Evolutionary conservation across 2,329 filamentous ascomycete genomes (phyloP), one percentile per base, ranked within the genome.

Genomic region (Didymella glomerata): DNA sequence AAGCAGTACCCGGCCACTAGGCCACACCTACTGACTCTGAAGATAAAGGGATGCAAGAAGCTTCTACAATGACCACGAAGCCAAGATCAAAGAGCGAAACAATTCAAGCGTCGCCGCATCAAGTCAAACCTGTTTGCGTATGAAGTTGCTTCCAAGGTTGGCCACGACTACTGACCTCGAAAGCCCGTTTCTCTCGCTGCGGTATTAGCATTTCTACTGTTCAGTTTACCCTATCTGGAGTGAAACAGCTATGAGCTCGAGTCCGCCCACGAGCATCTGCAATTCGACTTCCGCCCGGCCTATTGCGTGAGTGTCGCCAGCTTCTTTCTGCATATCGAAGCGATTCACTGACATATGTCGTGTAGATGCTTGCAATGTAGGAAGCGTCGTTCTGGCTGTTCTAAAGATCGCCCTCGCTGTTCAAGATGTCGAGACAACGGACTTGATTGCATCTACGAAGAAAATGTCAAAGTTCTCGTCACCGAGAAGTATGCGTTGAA

Each of bases 361-460:
- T 24, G n/a, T 46, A 53, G 50, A 28, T 53, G 50, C 30, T 38
- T 47, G 24, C 50, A 41, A 40, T 53, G 50, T 30, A 53, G 50
- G 34, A 41, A 47, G n/a, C 50, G 50, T 24, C 41, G 42, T 22
- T 53, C 50, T 40, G 42, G 41, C 18, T 53, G 50, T 24, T 53
- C 50, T 11, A 53, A 53, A 53, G 50, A 53, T 13, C 50, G 42
- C 10, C 50, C 50, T 9, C 50, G 46, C 28, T 53, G 50, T 24
- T 53, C 50, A 16, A 38, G 50, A 53, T 53, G 50, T 20, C 50
- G 50, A 47, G 50, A 53, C 50, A 53, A 24, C 30, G 42, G 50
- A 46, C n/a, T 47, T 25, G 42, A 53, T 18, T 53, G 50, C 30
- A 30, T 47, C 24, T 53, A 53, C 24, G 50, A 53, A 40, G 50